Conservation (phyloP, 2,329 filamentous ascomycete species). For the Trichophyton schoenleinii region DNA sequence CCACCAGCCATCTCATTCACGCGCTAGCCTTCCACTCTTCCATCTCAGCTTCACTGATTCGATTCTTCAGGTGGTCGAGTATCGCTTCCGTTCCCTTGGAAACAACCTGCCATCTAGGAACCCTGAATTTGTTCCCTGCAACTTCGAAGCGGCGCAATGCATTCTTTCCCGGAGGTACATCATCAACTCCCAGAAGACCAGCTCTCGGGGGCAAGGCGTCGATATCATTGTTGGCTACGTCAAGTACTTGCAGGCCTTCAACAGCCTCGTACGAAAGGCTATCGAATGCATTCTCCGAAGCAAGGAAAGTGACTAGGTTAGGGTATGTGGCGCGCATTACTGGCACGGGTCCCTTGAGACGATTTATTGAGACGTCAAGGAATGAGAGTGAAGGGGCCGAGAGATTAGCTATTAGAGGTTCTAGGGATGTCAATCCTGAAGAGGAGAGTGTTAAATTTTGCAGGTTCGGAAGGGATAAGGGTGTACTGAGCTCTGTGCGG, state of each 20-base stretch:
- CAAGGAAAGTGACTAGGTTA: slow-evolving; percentile 55
- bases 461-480: slow-evolving; percentile 58
- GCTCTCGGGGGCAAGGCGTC: slow-evolving; percentile 66
- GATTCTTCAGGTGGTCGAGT: slow-evolving; percentile 65
- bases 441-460: slow-evolving; percentile 63
- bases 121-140: slow-evolving; percentile 72
- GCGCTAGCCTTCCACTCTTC: slow-evolving; percentile 20
- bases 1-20: background rate
- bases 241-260: slow-evolving; percentile 60
- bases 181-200: slow-evolving; percentile 57
- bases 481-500: slow-evolving; percentile 46
- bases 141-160: slow-evolving; percentile 59
- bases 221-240: slow-evolving; percentile 77
- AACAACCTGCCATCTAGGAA: slow-evolving; percentile 71
- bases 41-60: slow-evolving; percentile 47
- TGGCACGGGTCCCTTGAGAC: slow-evolving; percentile 57
- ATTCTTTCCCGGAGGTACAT: slow-evolving; percentile 28
- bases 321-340: slow-evolving; percentile 56
- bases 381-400: slow-evolving; percentile 63
- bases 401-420: slow-evolving; percentile 52
- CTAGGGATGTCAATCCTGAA: slow-evolving; percentile 60
- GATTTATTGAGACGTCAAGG: slow-evolving; percentile 71
- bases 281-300: slow-evolving; percentile 65
- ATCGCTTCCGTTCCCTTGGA: slow-evolving; percentile 80
- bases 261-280: slow-evolving; percentile 62